Percentiles rank a stretch among this genome's conserved stretches.
Evolutionary conservation across 1,284 basidiomycete species (phyloP).

Genomic region (Flammula alnicola): DNA sequence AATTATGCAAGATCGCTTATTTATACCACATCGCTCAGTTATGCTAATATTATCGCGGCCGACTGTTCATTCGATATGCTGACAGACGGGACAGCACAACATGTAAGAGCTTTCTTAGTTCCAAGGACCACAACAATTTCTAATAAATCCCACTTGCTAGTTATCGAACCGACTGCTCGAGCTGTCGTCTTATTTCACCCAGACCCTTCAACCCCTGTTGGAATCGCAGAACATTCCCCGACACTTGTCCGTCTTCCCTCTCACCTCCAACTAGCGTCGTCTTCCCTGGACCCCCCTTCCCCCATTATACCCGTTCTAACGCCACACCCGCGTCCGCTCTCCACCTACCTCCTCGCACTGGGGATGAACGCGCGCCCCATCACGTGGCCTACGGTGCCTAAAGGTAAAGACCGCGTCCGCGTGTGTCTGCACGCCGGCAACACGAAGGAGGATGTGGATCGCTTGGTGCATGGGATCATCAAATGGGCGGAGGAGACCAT

Average conservation of each 20-base stretch:
- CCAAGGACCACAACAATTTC: not conserved
- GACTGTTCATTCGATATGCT: slow-evolving; percentile 83
- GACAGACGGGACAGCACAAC: slow-evolving; percentile 65
- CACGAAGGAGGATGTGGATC: slow-evolving; percentile 63
- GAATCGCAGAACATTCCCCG: slow-evolving; percentile 39
- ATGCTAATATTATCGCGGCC: slow-evolving; percentile 75
- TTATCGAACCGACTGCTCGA: slow-evolving; percentile 38
- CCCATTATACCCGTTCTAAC: slow-evolving; percentile 91
- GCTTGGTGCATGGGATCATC: slow-evolving; percentile 52
- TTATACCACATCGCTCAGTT: slow-evolving; percentile 84
- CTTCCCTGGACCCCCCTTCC: slow-evolving; percentile 32
- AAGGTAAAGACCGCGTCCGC: slow-evolving; percentile 80
- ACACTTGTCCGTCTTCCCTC: slow-evolving; percentile 47
- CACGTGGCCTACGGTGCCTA: slow-evolving; percentile 84
- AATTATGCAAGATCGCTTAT: slow-evolving; percentile 94
- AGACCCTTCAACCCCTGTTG: slow-evolving; percentile 38
- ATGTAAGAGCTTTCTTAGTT: slow-evolving; percentile 29
- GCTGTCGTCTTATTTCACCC: slow-evolving; percentile 33
- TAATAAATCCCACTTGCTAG: slow-evolving; percentile 24
- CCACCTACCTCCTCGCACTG: slow-evolving; percentile 61
- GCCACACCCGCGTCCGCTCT: slow-evolving; percentile 70
- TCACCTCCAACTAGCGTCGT: slow-evolving; percentile 21
- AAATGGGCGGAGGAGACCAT: slow-evolving; percentile 50
- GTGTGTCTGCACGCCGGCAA: slow-evolving; percentile 86
- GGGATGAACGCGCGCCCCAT: slow-evolving; percentile 82